Conservation (phyloP, 2,329 filamentous ascomycete genomes). For the Ceratocystis ficicola region DNA sequence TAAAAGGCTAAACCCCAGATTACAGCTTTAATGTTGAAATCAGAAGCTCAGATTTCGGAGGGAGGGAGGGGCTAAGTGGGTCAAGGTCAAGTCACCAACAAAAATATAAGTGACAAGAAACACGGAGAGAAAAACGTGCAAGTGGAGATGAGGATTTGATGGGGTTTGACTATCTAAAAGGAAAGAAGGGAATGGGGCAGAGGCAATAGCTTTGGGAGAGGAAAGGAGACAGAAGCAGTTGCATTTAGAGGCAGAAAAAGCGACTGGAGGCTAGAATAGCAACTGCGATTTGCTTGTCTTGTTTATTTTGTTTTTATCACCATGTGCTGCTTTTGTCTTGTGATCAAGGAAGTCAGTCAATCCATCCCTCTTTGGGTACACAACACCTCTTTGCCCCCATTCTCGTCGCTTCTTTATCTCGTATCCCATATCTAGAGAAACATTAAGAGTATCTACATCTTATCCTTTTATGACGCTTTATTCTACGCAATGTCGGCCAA, state of each 20-base stretch:
- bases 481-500: neutral
- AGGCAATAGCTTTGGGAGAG: neutral
- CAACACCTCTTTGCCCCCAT: too few species aligned
- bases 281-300: too few species aligned
- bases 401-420: neutral
- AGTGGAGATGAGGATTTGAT: neutral
- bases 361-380: too few species aligned
- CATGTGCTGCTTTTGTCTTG: too few species aligned
- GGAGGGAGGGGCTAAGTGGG: constrained; percentile 1
- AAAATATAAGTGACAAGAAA: neutral
- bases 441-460: neutral
- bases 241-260: too few species aligned
- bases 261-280: too few species aligned
- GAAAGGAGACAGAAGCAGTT: too few species aligned
- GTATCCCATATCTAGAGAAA: neutral
- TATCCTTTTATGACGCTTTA: neutral
- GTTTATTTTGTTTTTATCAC: too few species aligned
- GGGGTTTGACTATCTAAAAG: neutral
- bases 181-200: neutral
- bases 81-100: neutral
- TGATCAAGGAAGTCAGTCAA: too few species aligned
- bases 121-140: constrained; percentile 2
- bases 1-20: constrained; percentile 1
- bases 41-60: neutral
- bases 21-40: neutral